Percentiles rank a stretch among this genome's conserved stretches.
phyloP scores from a whole-genome alignment of 2,329 filamentous ascomycete genomes.

The Alternaria arborescens region DNA sequence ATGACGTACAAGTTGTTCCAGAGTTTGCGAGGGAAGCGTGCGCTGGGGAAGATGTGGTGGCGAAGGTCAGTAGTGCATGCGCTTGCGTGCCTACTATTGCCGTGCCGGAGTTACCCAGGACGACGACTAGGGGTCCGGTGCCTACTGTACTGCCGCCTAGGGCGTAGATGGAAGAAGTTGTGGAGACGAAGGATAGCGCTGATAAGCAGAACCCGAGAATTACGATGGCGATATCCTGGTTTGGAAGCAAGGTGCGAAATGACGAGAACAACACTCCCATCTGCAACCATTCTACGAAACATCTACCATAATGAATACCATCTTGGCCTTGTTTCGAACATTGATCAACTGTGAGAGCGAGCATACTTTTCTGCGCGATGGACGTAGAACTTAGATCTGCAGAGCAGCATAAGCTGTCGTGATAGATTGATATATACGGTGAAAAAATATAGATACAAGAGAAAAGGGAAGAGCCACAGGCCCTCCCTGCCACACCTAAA shows the following conservation, averaged over 20 bases:
- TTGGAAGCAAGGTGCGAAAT: not conserved
- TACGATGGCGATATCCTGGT: not conserved
- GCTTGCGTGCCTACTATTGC: constrained; percentile 33
- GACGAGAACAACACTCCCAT: not conserved
- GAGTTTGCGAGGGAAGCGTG: constrained; percentile 30
- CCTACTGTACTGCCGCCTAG: constrained; percentile 37
- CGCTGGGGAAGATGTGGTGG: constrained; percentile 22
- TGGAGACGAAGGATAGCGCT: not conserved
- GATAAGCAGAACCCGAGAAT: not conserved
- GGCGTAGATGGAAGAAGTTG: constrained; percentile 2
- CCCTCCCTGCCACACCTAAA: not conserved
- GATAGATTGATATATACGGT: not conserved
- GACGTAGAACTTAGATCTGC: not conserved
- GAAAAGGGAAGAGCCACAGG: constrained; percentile 1
- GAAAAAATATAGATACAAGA: not conserved
- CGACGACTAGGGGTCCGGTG: constrained; percentile 33
- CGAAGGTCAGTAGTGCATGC: constrained; percentile 37
- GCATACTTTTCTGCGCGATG: not conserved
- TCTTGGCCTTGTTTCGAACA: not conserved
- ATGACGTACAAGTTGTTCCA: constrained; percentile 24
- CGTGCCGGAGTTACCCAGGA: constrained; percentile 35
- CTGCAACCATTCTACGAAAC: not conserved
- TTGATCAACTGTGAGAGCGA: not conserved
- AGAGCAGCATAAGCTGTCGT: not conserved
- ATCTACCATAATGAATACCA: no score